A percentile compares a stretch with the other conserved stretches of the same genome.
These are phyloP conservation scores for Metarhizium guizhouense DNA, from an alignment of 2,329 filamentous ascomycete genomes.

Conservation along the genomic window DNA sequence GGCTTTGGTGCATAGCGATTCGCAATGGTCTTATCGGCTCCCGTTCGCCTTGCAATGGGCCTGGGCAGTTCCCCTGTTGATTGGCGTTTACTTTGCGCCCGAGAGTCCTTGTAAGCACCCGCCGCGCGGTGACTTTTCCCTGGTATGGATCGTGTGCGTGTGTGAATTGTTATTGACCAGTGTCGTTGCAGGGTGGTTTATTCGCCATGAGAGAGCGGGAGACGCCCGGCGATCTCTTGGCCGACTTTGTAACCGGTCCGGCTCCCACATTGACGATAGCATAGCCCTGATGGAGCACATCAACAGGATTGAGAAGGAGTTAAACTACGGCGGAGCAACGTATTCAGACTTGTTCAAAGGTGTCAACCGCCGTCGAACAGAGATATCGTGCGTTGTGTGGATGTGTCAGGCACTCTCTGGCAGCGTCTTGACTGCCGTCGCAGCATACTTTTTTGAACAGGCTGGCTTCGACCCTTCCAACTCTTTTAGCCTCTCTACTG, in stretches of 20 bases:
- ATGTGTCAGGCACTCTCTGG: constrained; percentile 17
- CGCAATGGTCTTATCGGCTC: constrained; percentile 27
- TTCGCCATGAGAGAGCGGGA: not conserved
- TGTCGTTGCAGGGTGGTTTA: not conserved
- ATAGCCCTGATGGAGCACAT: constrained; percentile 31
- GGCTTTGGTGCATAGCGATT: constrained; percentile 19
- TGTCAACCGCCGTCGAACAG: constrained; percentile 18
- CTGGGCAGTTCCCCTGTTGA: constrained; percentile 27
- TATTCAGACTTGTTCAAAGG: constrained; percentile 8
- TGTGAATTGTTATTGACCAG: not conserved
- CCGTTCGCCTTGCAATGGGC: constrained; percentile 34
- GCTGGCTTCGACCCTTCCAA: constrained; percentile 27
- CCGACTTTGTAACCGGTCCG: constrained; percentile 20
- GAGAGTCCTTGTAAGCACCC: constrained; percentile 27
- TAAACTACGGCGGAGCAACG: constrained; percentile 22
- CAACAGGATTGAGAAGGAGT: constrained; percentile 30
- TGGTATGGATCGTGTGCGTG: not conserved
- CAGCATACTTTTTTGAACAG: constrained; percentile 33
- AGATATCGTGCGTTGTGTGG: constrained; percentile 19
- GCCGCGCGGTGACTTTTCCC: not conserved
- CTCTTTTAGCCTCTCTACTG: constrained; percentile 30
- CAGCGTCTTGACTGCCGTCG: constrained; percentile 12
- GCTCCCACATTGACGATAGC: constrained; percentile 33
- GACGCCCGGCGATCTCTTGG: not conserved
- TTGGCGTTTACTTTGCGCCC: constrained; percentile 26